Conservation (phyloP, 805 yeast species). For the Wickerhamomyces xylosicus region DNA sequence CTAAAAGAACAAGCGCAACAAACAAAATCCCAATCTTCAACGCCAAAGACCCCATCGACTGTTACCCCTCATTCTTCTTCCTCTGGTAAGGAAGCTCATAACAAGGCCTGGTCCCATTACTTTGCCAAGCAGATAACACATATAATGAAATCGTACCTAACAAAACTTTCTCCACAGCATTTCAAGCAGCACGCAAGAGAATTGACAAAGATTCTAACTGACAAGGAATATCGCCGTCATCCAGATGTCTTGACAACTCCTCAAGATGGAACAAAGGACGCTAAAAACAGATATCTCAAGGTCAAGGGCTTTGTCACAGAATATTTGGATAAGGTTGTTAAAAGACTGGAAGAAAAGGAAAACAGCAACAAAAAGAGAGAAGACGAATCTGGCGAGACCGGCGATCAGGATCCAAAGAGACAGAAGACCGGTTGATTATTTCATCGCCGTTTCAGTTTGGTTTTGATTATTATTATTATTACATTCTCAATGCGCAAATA, state of each 20-base stretch:
- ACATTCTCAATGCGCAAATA: too few relatives aligned
- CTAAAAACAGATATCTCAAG: background rate
- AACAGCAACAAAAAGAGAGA: too few relatives aligned
- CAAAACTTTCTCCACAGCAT: background rate
- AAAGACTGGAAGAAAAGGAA: background rate
- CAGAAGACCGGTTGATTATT: too few relatives aligned
- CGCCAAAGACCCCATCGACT: background rate
- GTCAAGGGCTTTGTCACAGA: background rate
- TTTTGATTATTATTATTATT: too few relatives aligned
- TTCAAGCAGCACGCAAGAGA: background rate
- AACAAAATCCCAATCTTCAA: background rate
- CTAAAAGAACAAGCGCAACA: background rate
- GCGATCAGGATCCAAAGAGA: too few relatives aligned
- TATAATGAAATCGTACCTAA: background rate
- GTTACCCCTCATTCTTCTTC: too few relatives aligned
- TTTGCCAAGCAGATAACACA: background rate
- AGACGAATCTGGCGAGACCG: too few relatives aligned
- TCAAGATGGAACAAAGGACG: background rate
- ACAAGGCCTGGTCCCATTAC: background rate
- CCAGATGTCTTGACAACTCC: background rate
- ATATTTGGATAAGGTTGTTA: background rate
- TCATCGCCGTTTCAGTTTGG: too few relatives aligned
- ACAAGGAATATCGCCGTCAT: background rate
- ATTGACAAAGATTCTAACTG: background rate
- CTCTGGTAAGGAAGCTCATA: background rate